Conservation (phyloP, 2,329 filamentous ascomycete species). For the Penicillium sp. region DNA sequence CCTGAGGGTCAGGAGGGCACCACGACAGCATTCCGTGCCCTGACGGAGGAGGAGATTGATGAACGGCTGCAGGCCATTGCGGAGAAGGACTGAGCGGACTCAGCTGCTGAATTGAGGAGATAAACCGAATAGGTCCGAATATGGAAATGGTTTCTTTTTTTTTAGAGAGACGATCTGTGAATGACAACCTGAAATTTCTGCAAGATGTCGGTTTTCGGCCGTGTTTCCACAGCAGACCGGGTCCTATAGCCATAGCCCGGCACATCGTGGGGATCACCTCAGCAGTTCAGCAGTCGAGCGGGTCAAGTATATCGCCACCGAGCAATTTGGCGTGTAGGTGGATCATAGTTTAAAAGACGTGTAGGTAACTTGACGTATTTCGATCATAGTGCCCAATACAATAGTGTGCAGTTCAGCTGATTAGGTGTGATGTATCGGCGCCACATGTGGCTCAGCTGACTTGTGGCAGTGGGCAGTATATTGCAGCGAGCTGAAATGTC, state of each 20-base stretch:
- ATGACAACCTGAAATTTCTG: slow-evolving; percentile 18
- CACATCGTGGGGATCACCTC: not conserved
- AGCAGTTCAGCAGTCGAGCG: not conserved
- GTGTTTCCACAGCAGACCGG: slow-evolving; percentile 4
- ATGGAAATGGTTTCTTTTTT: slow-evolving; percentile 2
- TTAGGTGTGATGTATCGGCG: not conserved
- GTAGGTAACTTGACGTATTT: not conserved
- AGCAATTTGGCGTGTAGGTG: not conserved
- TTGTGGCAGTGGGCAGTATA: slow-evolving; percentile 10
- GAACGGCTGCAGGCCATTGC: slow-evolving; percentile 96
- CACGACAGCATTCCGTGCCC: slow-evolving; percentile 71
- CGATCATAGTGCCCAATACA: not conserved
- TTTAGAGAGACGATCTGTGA: slow-evolving; percentile 17
- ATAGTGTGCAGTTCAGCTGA: slow-evolving; percentile 10
- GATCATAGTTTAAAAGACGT: slow-evolving; percentile 3
- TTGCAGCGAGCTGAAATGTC: not conserved
- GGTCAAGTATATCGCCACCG: slow-evolving; percentile 6
- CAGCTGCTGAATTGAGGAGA: slow-evolving; percentile 13
- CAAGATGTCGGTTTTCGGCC: slow-evolving; percentile 12
- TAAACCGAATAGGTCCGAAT: slow-evolving; percentile 13
- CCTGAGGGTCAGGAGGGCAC: slow-evolving; percentile 78
- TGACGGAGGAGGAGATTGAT: slow-evolving; percentile 97
- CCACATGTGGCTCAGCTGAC: slow-evolving; percentile 22
- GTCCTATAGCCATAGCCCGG: not conserved
- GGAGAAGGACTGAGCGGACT: slow-evolving; percentile 77